Base-by-base conservation (phyloP, 352 stramenopile genomes). In the Phytophthora europaea region DNA sequence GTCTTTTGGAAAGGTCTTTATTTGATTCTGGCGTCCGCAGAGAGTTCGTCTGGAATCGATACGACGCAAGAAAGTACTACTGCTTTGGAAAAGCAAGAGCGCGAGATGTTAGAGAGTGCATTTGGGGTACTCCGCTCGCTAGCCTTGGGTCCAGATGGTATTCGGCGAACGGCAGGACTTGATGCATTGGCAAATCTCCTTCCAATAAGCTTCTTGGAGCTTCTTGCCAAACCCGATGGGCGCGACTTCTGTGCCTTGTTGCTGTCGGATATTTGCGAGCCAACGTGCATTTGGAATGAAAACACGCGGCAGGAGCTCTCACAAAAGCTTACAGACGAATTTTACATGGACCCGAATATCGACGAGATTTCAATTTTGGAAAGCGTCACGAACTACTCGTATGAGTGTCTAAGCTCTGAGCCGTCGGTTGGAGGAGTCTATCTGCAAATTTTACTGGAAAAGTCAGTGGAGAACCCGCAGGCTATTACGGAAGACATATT, bases 1-100 rank as follows among this genome's bases (percentile, higher is more conserved):
- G 63, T 95, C 12, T 95, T 95, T 60, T 95, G 88, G 88, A 89
- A 92, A 67, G 85, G 82, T 2, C 65, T 95, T 18, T 93, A 95
- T 60, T 74, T 95, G 40, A 88, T 95, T 34, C 65, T 95, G 36
- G 85, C 83, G 12, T 91, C 85, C 9, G 85, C 86, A 6, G 88
- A 91, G 55, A 88, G 79, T 51, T 76, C 78, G 20, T 78, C 81
- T 16, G 83, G 75, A 33, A 73, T 83, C 47, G 73, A 88, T 28
- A 72, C 59, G 10, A 69, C 82, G 12, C 73, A 76, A 34, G 70
- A 76, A 63, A 70, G 78, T 66, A 76, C 73, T 18, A 80, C 73
- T 26, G 70, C 78, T 50, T 61, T 92, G 15, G 73, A 82, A 12
- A 85, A 91, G 58, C 83, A 93, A 74, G 87, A 94, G 65, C 81